Percentiles rank a stretch among this genome's conserved stretches.
Conservation (phyloP, 2,329 filamentous ascomycete genomes). For the Clonostachys solani region DNA sequence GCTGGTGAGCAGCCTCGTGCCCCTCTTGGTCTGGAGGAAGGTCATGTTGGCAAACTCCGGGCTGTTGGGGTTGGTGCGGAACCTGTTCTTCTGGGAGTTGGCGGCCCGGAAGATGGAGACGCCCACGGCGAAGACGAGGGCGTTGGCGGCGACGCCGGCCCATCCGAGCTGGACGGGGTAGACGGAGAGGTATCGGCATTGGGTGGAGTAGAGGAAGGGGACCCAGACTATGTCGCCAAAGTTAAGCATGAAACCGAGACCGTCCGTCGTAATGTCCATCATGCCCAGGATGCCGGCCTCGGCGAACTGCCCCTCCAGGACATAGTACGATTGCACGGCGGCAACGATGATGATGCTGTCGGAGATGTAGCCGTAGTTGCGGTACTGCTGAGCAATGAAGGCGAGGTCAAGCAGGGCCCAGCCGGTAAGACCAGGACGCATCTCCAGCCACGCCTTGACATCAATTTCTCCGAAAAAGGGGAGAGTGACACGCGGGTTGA, state of each 20-base stretch:
- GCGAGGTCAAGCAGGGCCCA: constrained; percentile 85
- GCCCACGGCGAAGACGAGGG: constrained; percentile 65
- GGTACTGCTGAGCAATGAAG: constrained; percentile 85
- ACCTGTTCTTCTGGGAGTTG: constrained; percentile 93
- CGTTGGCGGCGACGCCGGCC: constrained; percentile 58
- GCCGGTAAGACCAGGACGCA: constrained; percentile 83
- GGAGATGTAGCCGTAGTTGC: constrained; percentile 75
- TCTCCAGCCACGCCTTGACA: constrained; percentile 84
- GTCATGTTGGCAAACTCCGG: constrained; percentile 74
- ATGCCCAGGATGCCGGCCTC: constrained; percentile 86
- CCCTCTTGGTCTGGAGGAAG: constrained; percentile 80
- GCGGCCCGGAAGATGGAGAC: constrained; percentile 91
- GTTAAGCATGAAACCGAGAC: constrained; percentile 91
- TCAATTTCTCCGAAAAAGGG: constrained; percentile 82
- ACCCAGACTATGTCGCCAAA: constrained; percentile 94
- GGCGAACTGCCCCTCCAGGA: constrained; percentile 81
- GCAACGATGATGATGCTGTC: constrained; percentile 83
- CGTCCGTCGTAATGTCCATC: constrained; percentile 90
- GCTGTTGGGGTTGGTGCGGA: constrained; percentile 82
- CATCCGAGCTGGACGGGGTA: constrained; percentile 78
- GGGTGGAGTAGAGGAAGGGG: constrained; percentile 82
- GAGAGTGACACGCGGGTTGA: constrained; percentile 80
- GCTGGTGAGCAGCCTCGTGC: constrained; percentile 74
- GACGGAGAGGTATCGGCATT: constrained; percentile 78
- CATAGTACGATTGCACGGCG: constrained; percentile 74